Conservation (phyloP, 257 asterid species). For the Avicennia marina region DNA sequence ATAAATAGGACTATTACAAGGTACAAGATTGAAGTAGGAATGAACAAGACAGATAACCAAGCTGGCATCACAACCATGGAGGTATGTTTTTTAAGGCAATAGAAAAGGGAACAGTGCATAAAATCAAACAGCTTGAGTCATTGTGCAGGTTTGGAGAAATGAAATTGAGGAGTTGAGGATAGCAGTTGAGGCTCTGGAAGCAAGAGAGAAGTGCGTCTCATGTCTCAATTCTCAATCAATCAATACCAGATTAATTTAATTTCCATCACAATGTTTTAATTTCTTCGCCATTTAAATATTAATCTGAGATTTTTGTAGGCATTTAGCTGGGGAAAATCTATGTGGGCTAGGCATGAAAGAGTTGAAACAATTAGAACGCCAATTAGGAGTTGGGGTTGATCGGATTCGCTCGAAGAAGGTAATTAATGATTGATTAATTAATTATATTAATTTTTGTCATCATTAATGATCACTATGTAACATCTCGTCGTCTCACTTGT, state of each 20-base stretch:
- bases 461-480: not conserved
- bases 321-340: slow-evolving; percentile 53
- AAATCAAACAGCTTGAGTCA: not conserved
- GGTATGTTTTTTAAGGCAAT: slow-evolving; percentile 13
- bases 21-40: slow-evolving; percentile 49
- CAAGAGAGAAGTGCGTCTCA: slow-evolving; percentile 36
- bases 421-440: not conserved
- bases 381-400: slow-evolving; percentile 48
- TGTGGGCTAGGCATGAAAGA: slow-evolving; percentile 52
- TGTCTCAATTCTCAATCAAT: not conserved
- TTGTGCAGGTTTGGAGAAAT: slow-evolving; percentile 45
- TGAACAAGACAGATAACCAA: slow-evolving; percentile 31
- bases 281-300: not conserved
- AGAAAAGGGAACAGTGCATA: not conserved
- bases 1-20: slow-evolving; percentile 39
- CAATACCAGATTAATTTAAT: not conserved
- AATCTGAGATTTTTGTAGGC: slow-evolving; percentile 24
- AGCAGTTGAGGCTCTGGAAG: slow-evolving; percentile 43
- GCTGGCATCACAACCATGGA: slow-evolving; percentile 30
- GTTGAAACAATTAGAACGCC: slow-evolving; percentile 54
- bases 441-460: not conserved
- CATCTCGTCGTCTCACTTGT: not conserved
- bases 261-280: no score
- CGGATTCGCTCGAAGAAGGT: slow-evolving; percentile 59
- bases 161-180: slow-evolving; percentile 44